These are phyloP conservation scores for Flaveria brownii DNA, from an alignment of 129 eudicot genomes.

Conservation along the genomic window DNA sequence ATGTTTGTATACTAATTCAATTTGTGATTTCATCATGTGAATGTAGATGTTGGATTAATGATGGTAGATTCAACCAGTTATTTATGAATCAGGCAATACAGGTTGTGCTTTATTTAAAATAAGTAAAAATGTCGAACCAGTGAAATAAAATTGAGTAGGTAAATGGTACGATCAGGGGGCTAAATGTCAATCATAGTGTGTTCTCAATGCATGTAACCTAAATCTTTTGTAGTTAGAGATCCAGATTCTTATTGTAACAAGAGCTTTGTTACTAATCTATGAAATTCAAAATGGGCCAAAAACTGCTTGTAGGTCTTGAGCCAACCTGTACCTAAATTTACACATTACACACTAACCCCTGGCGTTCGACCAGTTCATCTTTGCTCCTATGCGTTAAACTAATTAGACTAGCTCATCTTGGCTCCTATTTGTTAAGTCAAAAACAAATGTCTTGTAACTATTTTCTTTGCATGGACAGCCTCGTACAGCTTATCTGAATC, in stretches of 20 bases:
- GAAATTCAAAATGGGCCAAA: too few species aligned
- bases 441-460: slow-evolving; percentile 20
- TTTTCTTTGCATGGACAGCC: slow-evolving; percentile 55
- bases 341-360: neutral
- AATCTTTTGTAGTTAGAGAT: neutral
- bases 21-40: neutral
- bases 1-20: neutral
- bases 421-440: neutral
- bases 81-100: neutral
- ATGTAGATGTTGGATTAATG: slow-evolving; percentile 5
- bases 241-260: neutral
- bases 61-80: neutral
- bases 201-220: neutral
- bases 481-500: slow-evolving; percentile 54
- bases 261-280: too few species aligned
- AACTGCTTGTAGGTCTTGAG: too few species aligned
- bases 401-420: neutral
- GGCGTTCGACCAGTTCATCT: too few species aligned
- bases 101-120: neutral
- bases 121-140: neutral
- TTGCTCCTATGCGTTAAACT: too few species aligned
- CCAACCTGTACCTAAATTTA: too few species aligned
- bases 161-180: neutral
- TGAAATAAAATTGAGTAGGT: neutral
- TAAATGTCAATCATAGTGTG: neutral